Conservation (phyloP, 202 grass and related monocot genomes). For the Cymbopogon flexuosus region DNA sequence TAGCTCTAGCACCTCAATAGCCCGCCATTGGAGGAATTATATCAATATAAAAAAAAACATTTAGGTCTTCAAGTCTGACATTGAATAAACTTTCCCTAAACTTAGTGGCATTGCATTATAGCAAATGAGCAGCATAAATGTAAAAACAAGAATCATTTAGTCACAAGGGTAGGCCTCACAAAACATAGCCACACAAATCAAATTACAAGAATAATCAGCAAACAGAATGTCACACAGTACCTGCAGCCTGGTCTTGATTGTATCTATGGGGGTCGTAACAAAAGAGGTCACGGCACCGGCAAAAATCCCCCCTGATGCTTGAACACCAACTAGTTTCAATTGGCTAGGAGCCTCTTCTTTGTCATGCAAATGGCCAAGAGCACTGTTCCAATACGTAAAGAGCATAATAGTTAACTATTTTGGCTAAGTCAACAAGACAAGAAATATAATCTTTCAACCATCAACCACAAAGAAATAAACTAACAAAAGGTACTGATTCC, state of each 20-base stretch:
- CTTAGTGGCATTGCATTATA: slow-evolving; percentile 10
- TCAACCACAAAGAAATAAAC: slow-evolving; percentile 28
- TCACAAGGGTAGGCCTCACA: background rate
- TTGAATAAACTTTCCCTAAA: background rate
- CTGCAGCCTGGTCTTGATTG: slow-evolving; percentile 93
- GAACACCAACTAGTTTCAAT: slow-evolving; percentile 75
- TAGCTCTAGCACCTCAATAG: background rate
- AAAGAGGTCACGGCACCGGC: slow-evolving; percentile 86
- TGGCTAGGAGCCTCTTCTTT: slow-evolving; percentile 54
- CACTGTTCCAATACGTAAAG: slow-evolving; percentile 41
- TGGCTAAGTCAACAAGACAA: slow-evolving; percentile 10
- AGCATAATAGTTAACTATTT: slow-evolving; percentile 17
- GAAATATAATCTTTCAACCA: background rate
- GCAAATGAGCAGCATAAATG: slow-evolving; percentile 8
- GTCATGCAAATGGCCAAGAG: slow-evolving; percentile 54
- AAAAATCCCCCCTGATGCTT: slow-evolving; percentile 82
- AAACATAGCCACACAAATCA: background rate
- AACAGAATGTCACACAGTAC: slow-evolving; percentile 35
- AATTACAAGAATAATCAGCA: slow-evolving; percentile 15
- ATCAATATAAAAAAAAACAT: slow-evolving; percentile 9
- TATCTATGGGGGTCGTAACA: slow-evolving; percentile 94
- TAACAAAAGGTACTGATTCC: background rate
- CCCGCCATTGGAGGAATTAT: background rate
- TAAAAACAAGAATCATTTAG: slow-evolving; percentile 7
- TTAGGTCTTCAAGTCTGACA: slow-evolving; percentile 13